These are phyloP conservation scores for Acacia pycnantha DNA, from an alignment of 331 rosid genomes.

Conservation along the genomic window DNA sequence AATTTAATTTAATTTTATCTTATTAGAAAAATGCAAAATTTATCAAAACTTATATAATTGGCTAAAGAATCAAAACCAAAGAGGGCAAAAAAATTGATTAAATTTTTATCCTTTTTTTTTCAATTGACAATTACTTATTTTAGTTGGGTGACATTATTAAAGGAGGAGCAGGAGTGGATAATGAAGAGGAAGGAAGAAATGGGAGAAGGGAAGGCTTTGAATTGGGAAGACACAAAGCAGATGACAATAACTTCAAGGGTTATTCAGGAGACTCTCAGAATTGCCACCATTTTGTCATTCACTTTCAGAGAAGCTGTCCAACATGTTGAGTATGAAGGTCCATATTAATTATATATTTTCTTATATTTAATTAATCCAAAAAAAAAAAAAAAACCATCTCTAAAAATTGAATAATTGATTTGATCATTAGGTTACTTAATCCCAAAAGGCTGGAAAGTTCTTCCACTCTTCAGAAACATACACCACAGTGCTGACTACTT, in stretches of 20 bases:
- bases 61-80: too few species aligned
- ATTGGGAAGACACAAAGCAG: conserved; percentile 64
- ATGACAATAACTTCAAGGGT: conserved; percentile 70
- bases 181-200: conserved; percentile 36
- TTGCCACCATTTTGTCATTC: conserved; percentile 74
- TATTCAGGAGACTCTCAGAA: conserved; percentile 76
- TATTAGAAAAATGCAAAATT: too few species aligned
- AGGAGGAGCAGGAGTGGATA: conserved; percentile 65
- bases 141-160: too few species aligned
- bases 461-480: conserved; percentile 85
- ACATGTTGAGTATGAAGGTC: conserved; percentile 78
- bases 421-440: conserved; percentile 60
- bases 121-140: too few species aligned
- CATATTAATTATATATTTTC: too few species aligned
- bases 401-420: background rate
- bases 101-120: too few species aligned
- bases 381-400: background rate
- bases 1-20: too few species aligned
- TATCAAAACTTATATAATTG: too few species aligned
- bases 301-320: conserved; percentile 85
- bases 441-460: conserved; percentile 86
- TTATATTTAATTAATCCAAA: too few species aligned
- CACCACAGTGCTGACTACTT: conserved; percentile 74
- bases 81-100: too few species aligned
- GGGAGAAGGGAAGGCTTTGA: conserved; percentile 42